These are phyloP conservation scores for Clavispora fructus DNA, from an alignment of 805 yeast species.

Conservation along the genomic window DNA sequence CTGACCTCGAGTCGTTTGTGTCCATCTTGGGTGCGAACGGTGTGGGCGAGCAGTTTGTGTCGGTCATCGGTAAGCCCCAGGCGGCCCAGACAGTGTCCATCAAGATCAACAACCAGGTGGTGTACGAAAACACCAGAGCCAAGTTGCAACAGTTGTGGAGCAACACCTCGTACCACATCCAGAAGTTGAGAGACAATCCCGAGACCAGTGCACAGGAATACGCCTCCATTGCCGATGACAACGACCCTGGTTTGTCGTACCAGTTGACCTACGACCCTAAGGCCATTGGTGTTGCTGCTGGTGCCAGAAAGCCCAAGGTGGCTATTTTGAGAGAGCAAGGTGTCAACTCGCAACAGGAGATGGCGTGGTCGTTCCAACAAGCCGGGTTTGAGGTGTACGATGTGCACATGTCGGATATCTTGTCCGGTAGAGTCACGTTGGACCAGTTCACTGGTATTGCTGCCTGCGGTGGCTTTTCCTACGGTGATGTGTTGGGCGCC, in stretches of 20 bases:
- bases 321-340: slow-evolving; percentile 98
- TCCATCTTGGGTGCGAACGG: slow-evolving; percentile 54
- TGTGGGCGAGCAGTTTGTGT: slow-evolving; percentile 47
- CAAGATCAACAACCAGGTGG: slow-evolving; percentile 38
- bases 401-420: slow-evolving; percentile 93
- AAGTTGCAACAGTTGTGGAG: slow-evolving; percentile 80
- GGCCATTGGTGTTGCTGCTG: slow-evolving; percentile 36
- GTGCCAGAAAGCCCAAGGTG: slow-evolving; percentile 65
- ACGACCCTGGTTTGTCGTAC: slow-evolving; percentile 86
- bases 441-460: slow-evolving; percentile 88
- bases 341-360: slow-evolving; percentile 95
- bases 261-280: slow-evolving; percentile 66
- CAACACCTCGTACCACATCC: slow-evolving; percentile 83
- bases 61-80: slow-evolving; percentile 66
- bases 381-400: slow-evolving; percentile 95
- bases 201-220: slow-evolving; percentile 83
- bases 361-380: slow-evolving; percentile 94
- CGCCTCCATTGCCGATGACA: slow-evolving; percentile 65
- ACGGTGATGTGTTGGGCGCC: slow-evolving; percentile 98
- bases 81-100: slow-evolving; percentile 47
- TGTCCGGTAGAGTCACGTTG: slow-evolving; percentile 65
- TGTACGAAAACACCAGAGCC: slow-evolving; percentile 57
- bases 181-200: slow-evolving; percentile 92
- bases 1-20: slow-evolving; percentile 51
- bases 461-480: slow-evolving; percentile 98